Evolutionary conservation across 2,329 filamentous ascomycete species (phyloP), one percentile per base, ranked within the genome.

Genomic region (Biscogniauxia marginata): DNA sequence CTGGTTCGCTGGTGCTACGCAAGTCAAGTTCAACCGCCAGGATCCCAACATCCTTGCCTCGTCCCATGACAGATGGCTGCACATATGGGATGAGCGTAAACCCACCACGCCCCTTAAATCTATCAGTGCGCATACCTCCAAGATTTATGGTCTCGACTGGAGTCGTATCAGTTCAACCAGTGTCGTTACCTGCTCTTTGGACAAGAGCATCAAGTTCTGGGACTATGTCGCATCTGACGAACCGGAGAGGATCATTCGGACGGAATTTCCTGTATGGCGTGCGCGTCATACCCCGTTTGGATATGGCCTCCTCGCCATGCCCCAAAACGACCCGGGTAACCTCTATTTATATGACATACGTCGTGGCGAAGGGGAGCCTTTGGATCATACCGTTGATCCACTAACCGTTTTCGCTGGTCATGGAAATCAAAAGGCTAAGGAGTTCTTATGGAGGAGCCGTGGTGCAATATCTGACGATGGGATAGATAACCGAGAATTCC

Each of bases 141-240:
- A 96, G 73, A 96, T 97, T 57, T 97, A 97, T 70, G 93, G 93
- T 23, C 80, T 97, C 30, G 93, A 97, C 73, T 97, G 93, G 93
- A 96, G 96, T 69, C 84, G 93, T 51, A 88, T 88, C 11, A 81
- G 86, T 49, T 75, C 85, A 1, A 87, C 84, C 8, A 87, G 85
- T 34, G 79, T 97, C 50, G 85, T 91, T 5, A 97, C 93, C 2
- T 97, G 93, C 72, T 96, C 93, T 1, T 77, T 97, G 49, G 93
- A 97, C 70, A 91, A 88, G 70, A 96, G 88, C 44, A 93, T 97
- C 74, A 96, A 96, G 70, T 89, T 96, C 62, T 97, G 93, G 93
- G 89, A 96, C 70, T 91, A 92, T 65, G 71, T 66, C 53, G 78
- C 82, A 18, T 79, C 85, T 4, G 79, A 80, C 3, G 81, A 90